These are phyloP conservation scores for Testicularia cyperi DNA, from an alignment of 1,284 basidiomycete species.

Conservation along the genomic window DNA sequence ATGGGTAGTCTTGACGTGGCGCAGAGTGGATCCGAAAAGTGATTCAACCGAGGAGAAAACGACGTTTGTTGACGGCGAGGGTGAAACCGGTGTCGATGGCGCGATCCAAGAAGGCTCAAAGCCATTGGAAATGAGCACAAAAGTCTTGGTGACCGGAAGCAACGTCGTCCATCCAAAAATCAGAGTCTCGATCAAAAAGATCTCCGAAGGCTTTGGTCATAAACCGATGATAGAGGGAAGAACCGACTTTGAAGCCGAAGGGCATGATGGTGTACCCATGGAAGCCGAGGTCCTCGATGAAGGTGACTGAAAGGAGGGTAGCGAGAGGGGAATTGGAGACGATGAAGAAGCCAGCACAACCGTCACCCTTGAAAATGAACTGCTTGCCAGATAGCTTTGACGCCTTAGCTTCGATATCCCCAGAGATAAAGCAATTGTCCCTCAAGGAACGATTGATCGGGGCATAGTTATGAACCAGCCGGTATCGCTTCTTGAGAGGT, in stretches of 20 bases:
- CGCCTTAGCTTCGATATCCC: constrained; percentile 2
- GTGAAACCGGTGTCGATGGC: constrained; percentile 1
- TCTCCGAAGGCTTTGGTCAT: constrained; percentile 3
- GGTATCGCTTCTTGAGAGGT: not conserved
- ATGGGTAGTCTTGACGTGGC: not conserved
- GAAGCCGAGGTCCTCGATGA: constrained; percentile 2
- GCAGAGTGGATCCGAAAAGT: not conserved
- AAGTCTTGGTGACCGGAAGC: not conserved
- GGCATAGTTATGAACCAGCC: constrained; percentile 2
- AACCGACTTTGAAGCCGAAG: constrained; percentile 2
- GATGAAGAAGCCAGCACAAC: not conserved
- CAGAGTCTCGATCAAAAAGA: constrained; percentile 1
- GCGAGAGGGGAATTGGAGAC: not conserved
- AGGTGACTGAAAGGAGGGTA: constrained; percentile 1
- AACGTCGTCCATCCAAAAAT: constrained; percentile 2
- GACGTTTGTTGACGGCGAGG: not conserved
- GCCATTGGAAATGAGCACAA: not conserved
- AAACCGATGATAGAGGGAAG: constrained; percentile 1
- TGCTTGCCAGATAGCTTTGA: not conserved
- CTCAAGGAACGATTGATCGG: constrained; percentile 1
- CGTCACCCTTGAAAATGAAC: not conserved
- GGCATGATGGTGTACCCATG: constrained; percentile 1
- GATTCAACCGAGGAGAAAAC: not conserved
- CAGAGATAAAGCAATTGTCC: not conserved
- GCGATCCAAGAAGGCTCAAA: not conserved